These are phyloP conservation scores for Hypomontagnella submonticulosa DNA, from an alignment of 495 filamentous ascomycete genomes.

Conservation along the genomic window DNA sequence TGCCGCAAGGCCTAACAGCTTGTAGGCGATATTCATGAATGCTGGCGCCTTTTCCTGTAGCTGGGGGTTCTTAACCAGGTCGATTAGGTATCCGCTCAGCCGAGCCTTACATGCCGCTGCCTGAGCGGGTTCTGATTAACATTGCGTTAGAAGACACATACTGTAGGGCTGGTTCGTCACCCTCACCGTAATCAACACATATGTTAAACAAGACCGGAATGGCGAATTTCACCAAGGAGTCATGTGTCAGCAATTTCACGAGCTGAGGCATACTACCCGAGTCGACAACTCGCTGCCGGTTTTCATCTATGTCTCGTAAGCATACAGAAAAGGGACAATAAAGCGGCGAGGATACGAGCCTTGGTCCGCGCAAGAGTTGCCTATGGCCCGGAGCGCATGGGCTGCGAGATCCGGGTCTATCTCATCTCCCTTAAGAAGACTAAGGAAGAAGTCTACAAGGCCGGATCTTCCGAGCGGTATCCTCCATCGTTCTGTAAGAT, in stretches of 20 bases:
- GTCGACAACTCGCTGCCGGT: constrained; percentile 72
- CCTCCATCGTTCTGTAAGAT: constrained; percentile 67
- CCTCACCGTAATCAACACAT: constrained; percentile 76
- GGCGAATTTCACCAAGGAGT: constrained; percentile 64
- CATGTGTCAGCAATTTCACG: constrained; percentile 62
- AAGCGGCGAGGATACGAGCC: constrained; percentile 56
- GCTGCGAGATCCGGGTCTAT: constrained; percentile 49
- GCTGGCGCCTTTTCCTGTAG: constrained; percentile 40
- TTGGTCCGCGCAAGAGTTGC: constrained; percentile 85
- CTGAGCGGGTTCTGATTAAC: constrained; percentile 62
- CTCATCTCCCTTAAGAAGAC: constrained; percentile 58
- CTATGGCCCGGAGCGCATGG: constrained; percentile 75
- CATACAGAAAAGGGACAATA: background rate
- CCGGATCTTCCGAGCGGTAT: constrained; percentile 73
- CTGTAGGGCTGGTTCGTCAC: background rate
- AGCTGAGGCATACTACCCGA: constrained; percentile 66
- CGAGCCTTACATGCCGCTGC: constrained; percentile 57
- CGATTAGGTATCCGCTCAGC: constrained; percentile 54
- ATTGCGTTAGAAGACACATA: constrained; percentile 35
- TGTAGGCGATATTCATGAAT: constrained; percentile 55
- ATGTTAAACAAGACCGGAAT: constrained; percentile 79
- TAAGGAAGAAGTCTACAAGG: constrained; percentile 72
- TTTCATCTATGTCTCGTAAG: constrained; percentile 67
- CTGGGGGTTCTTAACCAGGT: constrained; percentile 50
- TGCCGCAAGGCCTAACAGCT: constrained; percentile 61